Evolutionary conservation across 164 flowering plant genomes (phyloP).

Genomic region (grape (Vitis vinifera)): ASM3070453v1 NC_081822.1:13470001-13470500

Average conservation of each 20-base stretch:
- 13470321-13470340: constrained; percentile 57
- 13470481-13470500: background rate
- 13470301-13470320: constrained; percentile 58
- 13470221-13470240: constrained; percentile 49
- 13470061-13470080: constrained; percentile 55
- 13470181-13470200: constrained; percentile 57
- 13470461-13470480: background rate
- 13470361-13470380: constrained; percentile 60
- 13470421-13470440: constrained; percentile 55
- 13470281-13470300: constrained; percentile 35
- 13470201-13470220: constrained; percentile 55
- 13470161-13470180: constrained; percentile 61
- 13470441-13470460: background rate
- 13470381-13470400: constrained; percentile 50
- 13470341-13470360: constrained; percentile 64
- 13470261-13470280: constrained; percentile 37
- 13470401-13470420: constrained; percentile 68
- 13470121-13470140: constrained; percentile 62
- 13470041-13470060: constrained; percentile 59
- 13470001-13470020: constrained; percentile 39
- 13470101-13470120: constrained; percentile 53
- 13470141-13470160: constrained; percentile 64
- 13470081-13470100: constrained; percentile 61
- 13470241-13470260: constrained; percentile 34
- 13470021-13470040: constrained; percentile 62